Evolutionary conservation across 768 basidiomycete species (phyloP).

Genomic region (Pleurotus pulmonarius): DNA sequence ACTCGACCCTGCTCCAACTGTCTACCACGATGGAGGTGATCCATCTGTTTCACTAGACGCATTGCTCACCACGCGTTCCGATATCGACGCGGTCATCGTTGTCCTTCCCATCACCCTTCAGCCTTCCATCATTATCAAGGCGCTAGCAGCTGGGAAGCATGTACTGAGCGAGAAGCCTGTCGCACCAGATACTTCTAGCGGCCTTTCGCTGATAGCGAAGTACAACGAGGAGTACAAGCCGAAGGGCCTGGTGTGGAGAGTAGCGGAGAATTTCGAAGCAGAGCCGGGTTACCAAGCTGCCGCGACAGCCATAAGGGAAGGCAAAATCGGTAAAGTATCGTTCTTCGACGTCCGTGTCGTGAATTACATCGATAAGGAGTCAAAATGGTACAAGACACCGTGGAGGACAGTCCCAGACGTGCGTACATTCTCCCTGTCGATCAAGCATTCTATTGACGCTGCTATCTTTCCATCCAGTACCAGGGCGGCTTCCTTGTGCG

Average conservation of each 20-base stretch:
- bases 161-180: conserved; percentile 89
- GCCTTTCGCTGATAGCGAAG: conserved; percentile 57
- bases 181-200: conserved; percentile 63
- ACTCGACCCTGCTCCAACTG: conserved; percentile 34
- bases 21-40: conserved; percentile 54
- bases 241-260: conserved; percentile 72
- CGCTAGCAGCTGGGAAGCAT: conserved; percentile 76
- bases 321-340: conserved; percentile 68
- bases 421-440: conserved; percentile 21
- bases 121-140: conserved; percentile 61
- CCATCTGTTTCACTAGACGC: conserved; percentile 45
- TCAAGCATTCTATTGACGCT: conserved; percentile 2
- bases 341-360: conserved; percentile 60
- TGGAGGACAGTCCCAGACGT: conserved; percentile 85
- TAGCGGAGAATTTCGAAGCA: conserved; percentile 76
- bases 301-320: conserved; percentile 44
- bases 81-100: conserved; percentile 72
- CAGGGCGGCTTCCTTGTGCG: conserved; percentile 82
- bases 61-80: conserved; percentile 56
- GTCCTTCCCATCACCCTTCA: conserved; percentile 76
- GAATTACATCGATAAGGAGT: conserved; percentile 53
- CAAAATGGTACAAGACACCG: conserved; percentile 76
- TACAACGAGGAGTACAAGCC: conserved; percentile 65
- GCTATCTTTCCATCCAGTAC: conserved; percentile 39
- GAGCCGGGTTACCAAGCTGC: conserved; percentile 55